Evolutionary conservation across 345 rosid species (phyloP), one percentile per base, ranked within the genome.

Genomic region (Eutrema heterophyllum): DNA sequence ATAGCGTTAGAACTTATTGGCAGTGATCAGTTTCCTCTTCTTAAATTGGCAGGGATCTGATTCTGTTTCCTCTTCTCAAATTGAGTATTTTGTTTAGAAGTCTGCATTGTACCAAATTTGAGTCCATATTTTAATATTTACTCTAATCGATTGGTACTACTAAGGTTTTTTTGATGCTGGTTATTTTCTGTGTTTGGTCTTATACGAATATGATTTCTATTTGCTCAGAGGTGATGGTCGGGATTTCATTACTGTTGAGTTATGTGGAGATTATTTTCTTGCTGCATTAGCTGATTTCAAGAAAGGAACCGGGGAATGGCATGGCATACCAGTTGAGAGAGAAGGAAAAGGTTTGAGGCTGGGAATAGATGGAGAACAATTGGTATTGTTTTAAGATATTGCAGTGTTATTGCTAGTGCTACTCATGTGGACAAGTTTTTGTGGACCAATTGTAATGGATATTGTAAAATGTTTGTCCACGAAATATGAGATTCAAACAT

Each of bases 241-340:
- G 39, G 97, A 91, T 69, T 89, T 94, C 75, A 73, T 89, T 38
- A 86, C 93, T 7, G 96, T 94, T 58, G 98, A 87, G 78, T 68
- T 80, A 21, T 89, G 96, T 35, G 98, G 95, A 11, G 93, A 94
- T 72, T 95, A 94, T 78, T 91, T 91, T 82, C 78, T 94, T 10
- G 90, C 86, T 9, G 84, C 90, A 41, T 71, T 94, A 49, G 98
- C 96, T 63, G 97, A 88, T 81, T 84, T 81, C 9, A 81, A 88
- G 84, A 79, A 77, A 72, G 92, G 86, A 51, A 65, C 60, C 1
- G 96, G 91, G 91, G 97, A 94, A 52, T 94, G 98, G 97, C 95
- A 88, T 84, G 96, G 89, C 72, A 68, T 87, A 35, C 86, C n/a
- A n/a, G n/a, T n/a, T n/a, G n/a, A n/a, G n/a, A n/a, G n/a, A n/a